Evolutionary conservation across 129 eudicot genomes (phyloP).

Genomic region (Flaveria linearis): DNA sequence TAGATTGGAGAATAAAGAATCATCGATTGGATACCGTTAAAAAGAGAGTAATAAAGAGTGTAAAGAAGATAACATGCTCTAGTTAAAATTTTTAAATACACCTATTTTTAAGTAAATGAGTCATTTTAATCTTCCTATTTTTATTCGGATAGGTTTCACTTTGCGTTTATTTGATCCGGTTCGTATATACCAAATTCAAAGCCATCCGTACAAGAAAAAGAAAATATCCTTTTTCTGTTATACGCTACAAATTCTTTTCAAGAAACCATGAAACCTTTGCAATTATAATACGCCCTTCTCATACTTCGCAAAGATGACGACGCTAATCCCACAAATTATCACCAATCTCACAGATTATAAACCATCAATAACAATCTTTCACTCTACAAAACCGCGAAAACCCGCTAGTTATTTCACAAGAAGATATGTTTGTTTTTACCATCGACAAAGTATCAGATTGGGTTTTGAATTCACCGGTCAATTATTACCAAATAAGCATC

Average conservation of each 20-base stretch:
- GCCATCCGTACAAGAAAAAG: background rate
- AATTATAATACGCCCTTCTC: constrained; percentile 16
- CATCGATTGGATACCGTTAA: too few relatives aligned
- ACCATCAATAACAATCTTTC: constrained; percentile 26
- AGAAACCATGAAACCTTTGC: constrained; percentile 21
- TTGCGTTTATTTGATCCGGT: too few relatives aligned
- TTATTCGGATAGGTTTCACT: too few relatives aligned
- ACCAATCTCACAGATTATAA: constrained; percentile 44
- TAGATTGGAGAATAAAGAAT: too few relatives aligned
- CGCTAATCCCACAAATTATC: constrained; percentile 46
- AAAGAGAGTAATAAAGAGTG: too few relatives aligned
- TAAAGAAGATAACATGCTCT: too few relatives aligned
- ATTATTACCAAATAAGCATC: constrained; percentile 27
- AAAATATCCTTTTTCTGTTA: constrained; percentile 15
- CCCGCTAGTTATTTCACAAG: constrained; percentile 40
- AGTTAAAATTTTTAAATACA: too few relatives aligned
- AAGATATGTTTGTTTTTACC: constrained; percentile 34
- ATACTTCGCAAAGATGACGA: constrained; percentile 42
- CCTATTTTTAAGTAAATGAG: too few relatives aligned
- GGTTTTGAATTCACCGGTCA: constrained; percentile 28
- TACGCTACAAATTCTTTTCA: constrained; percentile 9
- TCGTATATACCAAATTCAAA: background rate
- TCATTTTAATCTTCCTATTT: too few relatives aligned
- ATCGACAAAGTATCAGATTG: constrained; percentile 30
- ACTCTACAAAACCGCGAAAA: constrained; percentile 31